Base-by-base conservation (phyloP, 2,329 filamentous ascomycete genomes). In the Plenodomus lindquistii region DNA sequence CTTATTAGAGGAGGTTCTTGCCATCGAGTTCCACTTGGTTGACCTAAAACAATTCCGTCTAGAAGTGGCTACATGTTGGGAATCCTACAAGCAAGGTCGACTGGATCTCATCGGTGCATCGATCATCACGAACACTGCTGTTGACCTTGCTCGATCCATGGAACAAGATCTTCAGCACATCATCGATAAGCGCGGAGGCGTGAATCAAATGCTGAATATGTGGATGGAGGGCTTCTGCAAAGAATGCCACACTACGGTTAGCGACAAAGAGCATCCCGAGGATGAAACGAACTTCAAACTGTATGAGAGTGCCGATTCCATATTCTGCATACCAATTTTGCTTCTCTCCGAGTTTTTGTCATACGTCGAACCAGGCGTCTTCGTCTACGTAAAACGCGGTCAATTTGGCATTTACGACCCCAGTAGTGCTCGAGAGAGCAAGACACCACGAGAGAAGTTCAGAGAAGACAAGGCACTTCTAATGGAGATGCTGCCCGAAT, bases 381-480 rank as follows among this genome's bases (percentile, higher is more conserved):
- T n/a, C n/a, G n/a, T n/a, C n/a, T n/a, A n/a, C n/a, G n/a, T n/a
- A n/a, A n/a, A n/a, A n/a, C n/a, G n/a, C n/a, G n/a, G n/a, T n/a
- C n/a, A n/a, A n/a, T n/a, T n/a, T 35, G 6, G 15, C 31, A 6
- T 6, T 15, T 73, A 72, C 51, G 40, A 70, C 40, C 60, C 66
- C 1, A 57, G 54, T 4, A 62, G 55, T 17, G 50, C 72, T 48
- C 59, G 70, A 44, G 39, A 50, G 4, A 46, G 52, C 31, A 72
- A 69, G 59, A 63, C 48, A 22, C 20, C 52, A 8, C 42, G 52
- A 15, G 50, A 70, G 18, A 70, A 70, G 48, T 72, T 68, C 45
- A 50, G 63, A 4, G 69, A 74, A 55, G 69, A 73, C 50, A 69
- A 67, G 39, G 62, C 66, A 29, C 50, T 74, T 15, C 46, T 73